Evolutionary conservation across 768 basidiomycete species (phyloP).

Genomic region (Amanita fuliginea): DNA sequence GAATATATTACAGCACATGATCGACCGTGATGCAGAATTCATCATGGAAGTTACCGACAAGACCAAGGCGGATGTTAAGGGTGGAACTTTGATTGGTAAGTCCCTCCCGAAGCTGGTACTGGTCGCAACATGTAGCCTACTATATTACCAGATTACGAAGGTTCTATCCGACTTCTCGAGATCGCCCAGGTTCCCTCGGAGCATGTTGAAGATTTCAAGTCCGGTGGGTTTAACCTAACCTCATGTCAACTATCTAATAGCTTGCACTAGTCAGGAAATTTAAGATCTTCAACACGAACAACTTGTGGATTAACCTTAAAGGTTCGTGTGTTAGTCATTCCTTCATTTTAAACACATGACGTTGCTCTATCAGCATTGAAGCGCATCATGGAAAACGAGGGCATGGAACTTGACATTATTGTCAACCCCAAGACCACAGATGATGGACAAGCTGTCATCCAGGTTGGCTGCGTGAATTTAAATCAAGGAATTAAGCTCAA

Average conservation of each 20-base stretch:
- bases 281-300: constrained; percentile 90
- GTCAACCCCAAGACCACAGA: constrained; percentile 86
- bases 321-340: constrained; percentile 25
- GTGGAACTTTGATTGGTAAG: constrained; percentile 71
- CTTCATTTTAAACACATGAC: constrained; percentile 4
- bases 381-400: constrained; percentile 75
- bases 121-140: background rate
- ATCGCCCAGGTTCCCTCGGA: constrained; percentile 92
- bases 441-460: constrained; percentile 78
- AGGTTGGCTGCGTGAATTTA: constrained; percentile 24
- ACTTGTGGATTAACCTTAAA: constrained; percentile 70
- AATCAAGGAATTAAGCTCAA: constrained; percentile 11
- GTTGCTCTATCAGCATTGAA: constrained; percentile 55
- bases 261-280: constrained; percentile 60
- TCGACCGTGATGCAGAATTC: constrained; percentile 73
- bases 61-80: constrained; percentile 82
- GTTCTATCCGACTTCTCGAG: constrained; percentile 79
- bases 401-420: constrained; percentile 89
- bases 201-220: constrained; percentile 92
- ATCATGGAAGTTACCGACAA: constrained; percentile 96
- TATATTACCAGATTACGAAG: constrained; percentile 56
- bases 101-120: constrained; percentile 4
- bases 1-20: constrained; percentile 80
- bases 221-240: constrained; percentile 25
- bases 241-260: background rate